Percentiles rank a stretch among this genome's conserved stretches.
phyloP scores from a whole-genome alignment of 495 filamentous ascomycete species.

The Massariosphaeria phaeospora region DNA sequence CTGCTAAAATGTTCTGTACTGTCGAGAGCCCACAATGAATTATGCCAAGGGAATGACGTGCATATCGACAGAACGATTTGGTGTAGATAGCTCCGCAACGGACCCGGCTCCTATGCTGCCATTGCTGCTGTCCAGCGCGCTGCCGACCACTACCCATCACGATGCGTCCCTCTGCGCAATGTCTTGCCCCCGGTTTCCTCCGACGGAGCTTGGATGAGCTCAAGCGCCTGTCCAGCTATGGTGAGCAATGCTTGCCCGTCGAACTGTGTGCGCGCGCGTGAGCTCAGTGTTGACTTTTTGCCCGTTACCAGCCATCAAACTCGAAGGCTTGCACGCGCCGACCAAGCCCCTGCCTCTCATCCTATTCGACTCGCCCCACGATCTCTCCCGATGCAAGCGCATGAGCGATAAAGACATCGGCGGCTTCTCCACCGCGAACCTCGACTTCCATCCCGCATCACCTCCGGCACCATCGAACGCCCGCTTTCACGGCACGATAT shows the following conservation, averaged over 20 bases:
- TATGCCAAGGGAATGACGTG: no score
- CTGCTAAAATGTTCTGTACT: no score
- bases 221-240: conserved; percentile 53
- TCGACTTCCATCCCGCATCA: conserved; percentile 59
- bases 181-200: conserved; percentile 55
- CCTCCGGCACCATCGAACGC: conserved; percentile 53
- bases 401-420: conserved; percentile 86
- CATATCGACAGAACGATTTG: no score
- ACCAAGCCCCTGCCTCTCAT: conserved; percentile 55
- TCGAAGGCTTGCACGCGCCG: conserved; percentile 54
- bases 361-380: conserved; percentile 59
- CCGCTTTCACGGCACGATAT: conserved; percentile 83
- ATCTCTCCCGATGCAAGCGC: conserved; percentile 64
- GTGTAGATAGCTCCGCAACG: no score
- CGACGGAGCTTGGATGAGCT: conserved; percentile 62
- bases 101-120: neutral
- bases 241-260: conserved; percentile 48
- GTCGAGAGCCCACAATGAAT: no score
- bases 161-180: conserved; percentile 38
- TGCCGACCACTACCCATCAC: neutral
- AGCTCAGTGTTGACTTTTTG: conserved; percentile 10
- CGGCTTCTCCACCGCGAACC: conserved; percentile 66
- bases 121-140: neutral
- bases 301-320: conserved; percentile 37
- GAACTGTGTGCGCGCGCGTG: conserved; percentile 38